Evolutionary conservation across 805 yeast species (phyloP), one percentile per base, ranked within the genome.

Genomic region (Ogataea salicorniae): DNA sequence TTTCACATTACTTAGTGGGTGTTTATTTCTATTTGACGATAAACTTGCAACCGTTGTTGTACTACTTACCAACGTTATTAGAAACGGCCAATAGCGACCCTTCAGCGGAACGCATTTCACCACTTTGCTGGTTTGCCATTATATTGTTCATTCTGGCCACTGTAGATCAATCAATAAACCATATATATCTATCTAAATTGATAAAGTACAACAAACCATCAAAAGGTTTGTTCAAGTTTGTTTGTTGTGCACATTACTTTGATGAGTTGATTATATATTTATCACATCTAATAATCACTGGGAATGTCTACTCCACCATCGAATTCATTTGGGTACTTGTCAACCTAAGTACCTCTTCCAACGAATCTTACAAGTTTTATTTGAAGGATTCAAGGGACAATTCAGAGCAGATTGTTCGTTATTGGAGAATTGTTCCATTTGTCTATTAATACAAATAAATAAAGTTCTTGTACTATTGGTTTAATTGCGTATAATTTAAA

Each of bases 1-100:
- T 84, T 35, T 69, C 79, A 1, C 94, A 86, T 63, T 86, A 84
- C 56, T 43, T 80, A 1, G 83, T 77, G 4, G 95, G 94, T 0
- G 34, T 83, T 4, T 69, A 72, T 55, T 84, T 80, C 57, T 86
- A 86, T 53, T 46, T 76, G 0, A 61, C 75, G 1, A 66, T 82
- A 9, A 73, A 79, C 46, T 26, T 73, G 8, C 73, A 57, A 18
- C 67, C 68, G 0, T 40, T 53, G 5, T 43, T 58, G 17, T 43
- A 46, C 29, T 52, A 72, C 20, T 48, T 29, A 34, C 50, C 4
- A 36, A 34, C 18, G 39, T 14, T 16, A 29, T 20, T 14, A 13
- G 34, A 22, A 13, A 46, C 47, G 42, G 31, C 31, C 6, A 29
- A 15, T 14, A 37, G 42, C 39, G 38, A 59, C 9, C 18, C 23